Base-by-base conservation (phyloP, 2,329 filamentous ascomycete genomes). In the Cercospora sojina region DNA sequence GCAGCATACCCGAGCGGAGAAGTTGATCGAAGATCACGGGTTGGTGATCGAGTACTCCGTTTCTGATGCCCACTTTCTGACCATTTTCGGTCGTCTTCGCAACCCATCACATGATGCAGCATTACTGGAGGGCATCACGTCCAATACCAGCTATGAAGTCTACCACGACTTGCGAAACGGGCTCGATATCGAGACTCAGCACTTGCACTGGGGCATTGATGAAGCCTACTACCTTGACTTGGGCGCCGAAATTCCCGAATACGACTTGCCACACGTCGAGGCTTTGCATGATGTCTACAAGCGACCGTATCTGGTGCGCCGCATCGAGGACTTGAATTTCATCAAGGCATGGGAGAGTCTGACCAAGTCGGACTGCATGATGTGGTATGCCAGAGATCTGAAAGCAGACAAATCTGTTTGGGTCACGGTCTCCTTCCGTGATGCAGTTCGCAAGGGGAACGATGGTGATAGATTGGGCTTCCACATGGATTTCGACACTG, bases 301-400 rank as follows among this genome's bases (percentile, higher is more conserved):
- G 25, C 41, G 49, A 29, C 60, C 60, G 7, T 57, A 57, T 23
- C 38, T 27, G 20, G 60, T 63, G 60, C 60, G 49, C 18, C 49
- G 32, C 49, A 51, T 63, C 10, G 60, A 57, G 12, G 32, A 57
- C 35, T n/a, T 63, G 6, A 23, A 35, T 4, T 51, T 63, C 51
- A 57, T 63, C 51, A 56, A 63, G 32, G 49, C 60, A 5, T 63
- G 35, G 32, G 60, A 63, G 49, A 47, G 32, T 9, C 41, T 63
- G 49, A 63, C 60, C 1, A 57, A 27, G 32, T 51, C 51, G 4
- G 27, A 29, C 6, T 63, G 32, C 60, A 63, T 63, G 60, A 43
- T 56, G 32, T 63, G 60, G 60, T 32, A 56, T 18, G 60, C 38
- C 9, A 16, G 20, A 23, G 51, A 41, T n/a, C 20, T 38, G 29